These are phyloP conservation scores for Paramyrothecium roridum DNA, from an alignment of 2,329 filamentous ascomycete genomes.

Conservation along the genomic window DNA sequence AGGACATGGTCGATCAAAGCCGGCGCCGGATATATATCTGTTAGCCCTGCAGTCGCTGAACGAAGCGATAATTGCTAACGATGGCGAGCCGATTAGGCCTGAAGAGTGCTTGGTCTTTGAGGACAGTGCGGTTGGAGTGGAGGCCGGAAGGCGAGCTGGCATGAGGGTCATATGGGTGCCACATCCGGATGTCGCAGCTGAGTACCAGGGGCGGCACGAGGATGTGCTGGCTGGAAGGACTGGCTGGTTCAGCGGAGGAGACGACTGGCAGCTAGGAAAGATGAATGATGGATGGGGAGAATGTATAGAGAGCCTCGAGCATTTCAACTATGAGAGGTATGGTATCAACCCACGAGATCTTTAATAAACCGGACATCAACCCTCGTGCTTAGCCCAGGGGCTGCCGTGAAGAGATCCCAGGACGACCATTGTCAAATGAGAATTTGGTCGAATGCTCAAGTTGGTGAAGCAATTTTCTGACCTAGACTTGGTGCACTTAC, in stretches of 20 bases:
- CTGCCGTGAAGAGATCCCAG: too few relatives aligned
- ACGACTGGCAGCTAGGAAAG: constrained; percentile 23
- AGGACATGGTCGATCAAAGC: constrained; percentile 61
- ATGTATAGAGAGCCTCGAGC: constrained; percentile 25
- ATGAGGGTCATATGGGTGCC: constrained; percentile 74
- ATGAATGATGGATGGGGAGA: constrained; percentile 33
- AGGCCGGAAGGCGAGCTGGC: constrained; percentile 66
- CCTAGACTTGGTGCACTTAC: too few relatives aligned
- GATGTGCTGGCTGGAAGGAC: constrained; percentile 14
- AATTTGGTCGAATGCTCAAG: too few relatives aligned
- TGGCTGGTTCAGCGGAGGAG: constrained; percentile 13
- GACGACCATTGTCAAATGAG: too few relatives aligned
- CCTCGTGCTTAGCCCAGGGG: too few relatives aligned
- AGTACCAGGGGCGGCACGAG: constrained; percentile 22
- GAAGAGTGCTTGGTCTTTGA: constrained; percentile 73
- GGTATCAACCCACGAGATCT: too few relatives aligned
- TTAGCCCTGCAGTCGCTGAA: constrained; percentile 66
- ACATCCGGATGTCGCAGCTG: constrained; percentile 50
- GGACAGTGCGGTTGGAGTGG: constrained; percentile 68
- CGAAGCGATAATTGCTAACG: constrained; percentile 41
- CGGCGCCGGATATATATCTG: constrained; percentile 70
- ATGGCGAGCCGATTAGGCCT: constrained; percentile 50
- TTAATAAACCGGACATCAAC: too few relatives aligned
- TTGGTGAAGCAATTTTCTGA: too few relatives aligned
- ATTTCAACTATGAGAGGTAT: constrained; percentile 32